Conservation (phyloP, 345 rosid genomes). For the Boechera divaricarpa region DNA sequence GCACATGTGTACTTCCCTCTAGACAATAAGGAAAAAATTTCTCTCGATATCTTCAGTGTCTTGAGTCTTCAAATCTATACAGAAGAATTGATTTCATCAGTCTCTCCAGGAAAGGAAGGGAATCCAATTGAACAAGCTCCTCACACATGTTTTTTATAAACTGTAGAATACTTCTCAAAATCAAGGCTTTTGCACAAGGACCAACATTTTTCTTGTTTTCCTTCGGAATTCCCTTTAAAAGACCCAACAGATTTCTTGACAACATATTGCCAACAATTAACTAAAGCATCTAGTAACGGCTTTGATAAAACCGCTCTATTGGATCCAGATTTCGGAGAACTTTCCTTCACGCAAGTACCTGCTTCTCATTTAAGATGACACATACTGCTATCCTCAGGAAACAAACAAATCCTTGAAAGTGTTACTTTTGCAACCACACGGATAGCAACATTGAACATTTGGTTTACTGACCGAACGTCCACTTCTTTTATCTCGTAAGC, state of each 20-base stretch:
- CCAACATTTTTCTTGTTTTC: slow-evolving; percentile 46
- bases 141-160: slow-evolving; percentile 55
- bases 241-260: slow-evolving; percentile 58
- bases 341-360: slow-evolving; percentile 42
- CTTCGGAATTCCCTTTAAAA: slow-evolving; percentile 38
- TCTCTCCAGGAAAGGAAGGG: slow-evolving; percentile 73
- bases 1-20: slow-evolving; percentile 60
- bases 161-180: slow-evolving; percentile 66
- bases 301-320: slow-evolving; percentile 50
- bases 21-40: slow-evolving; percentile 56
- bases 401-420: slow-evolving; percentile 62
- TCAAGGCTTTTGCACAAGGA: slow-evolving; percentile 67
- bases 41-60: slow-evolving; percentile 61
- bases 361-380: slow-evolving; percentile 43
- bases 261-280: slow-evolving; percentile 63
- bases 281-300: slow-evolving; percentile 59
- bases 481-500: slow-evolving; percentile 57
- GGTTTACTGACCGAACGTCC: slow-evolving; percentile 50
- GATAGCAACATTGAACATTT: slow-evolving; percentile 60
- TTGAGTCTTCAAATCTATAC: slow-evolving; percentile 75
- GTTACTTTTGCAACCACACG: slow-evolving; percentile 66
- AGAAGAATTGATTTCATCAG: slow-evolving; percentile 70
- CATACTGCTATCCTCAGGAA: slow-evolving; percentile 52
- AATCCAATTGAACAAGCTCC: slow-evolving; percentile 57
- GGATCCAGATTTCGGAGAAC: slow-evolving; percentile 43